Conservation (phyloP, 306 rosid genomes). For the Ormosia emarginata region DNA sequence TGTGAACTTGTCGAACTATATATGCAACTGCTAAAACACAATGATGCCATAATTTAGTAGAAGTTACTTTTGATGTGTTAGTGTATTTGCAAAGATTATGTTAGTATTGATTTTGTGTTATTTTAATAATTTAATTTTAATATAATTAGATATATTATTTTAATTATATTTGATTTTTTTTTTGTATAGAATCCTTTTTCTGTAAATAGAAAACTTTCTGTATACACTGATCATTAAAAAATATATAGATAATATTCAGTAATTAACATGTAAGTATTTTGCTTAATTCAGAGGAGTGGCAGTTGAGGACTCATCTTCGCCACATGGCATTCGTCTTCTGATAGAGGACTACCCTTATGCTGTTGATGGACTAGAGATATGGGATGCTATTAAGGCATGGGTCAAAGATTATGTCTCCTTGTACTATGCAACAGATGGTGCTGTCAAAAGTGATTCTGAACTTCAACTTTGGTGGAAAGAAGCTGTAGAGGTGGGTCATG, state of each 20-base stretch:
- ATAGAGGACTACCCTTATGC: slow-evolving; percentile 83
- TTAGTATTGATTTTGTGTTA: too few relatives aligned
- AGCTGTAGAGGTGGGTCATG: slow-evolving; percentile 58
- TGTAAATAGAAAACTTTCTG: too few relatives aligned
- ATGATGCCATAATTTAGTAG: neutral
- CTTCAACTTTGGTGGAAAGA: slow-evolving; percentile 88
- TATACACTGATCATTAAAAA: too few relatives aligned
- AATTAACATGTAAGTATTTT: slow-evolving; percentile 10
- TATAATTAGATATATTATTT: too few relatives aligned
- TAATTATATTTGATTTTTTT: too few relatives aligned
- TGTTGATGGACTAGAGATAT: slow-evolving; percentile 77
- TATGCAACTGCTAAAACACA: neutral
- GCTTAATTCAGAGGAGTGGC: slow-evolving; percentile 62
- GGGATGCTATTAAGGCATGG: slow-evolving; percentile 66
- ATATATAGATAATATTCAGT: too few relatives aligned
- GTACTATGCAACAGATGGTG: slow-evolving; percentile 53
- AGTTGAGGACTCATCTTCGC: slow-evolving; percentile 45
- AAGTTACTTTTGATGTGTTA: neutral
- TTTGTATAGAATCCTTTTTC: too few relatives aligned
- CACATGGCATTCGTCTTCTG: slow-evolving; percentile 55
- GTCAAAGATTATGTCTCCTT: slow-evolving; percentile 54
- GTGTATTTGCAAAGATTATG: too few relatives aligned
- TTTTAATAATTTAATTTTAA: too few relatives aligned
- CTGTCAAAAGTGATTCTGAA: slow-evolving; percentile 43
- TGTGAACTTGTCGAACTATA: neutral